phyloP scores from a whole-genome alignment of 2,329 filamentous ascomycete species.

The Hypoxylon sp. region DNA sequence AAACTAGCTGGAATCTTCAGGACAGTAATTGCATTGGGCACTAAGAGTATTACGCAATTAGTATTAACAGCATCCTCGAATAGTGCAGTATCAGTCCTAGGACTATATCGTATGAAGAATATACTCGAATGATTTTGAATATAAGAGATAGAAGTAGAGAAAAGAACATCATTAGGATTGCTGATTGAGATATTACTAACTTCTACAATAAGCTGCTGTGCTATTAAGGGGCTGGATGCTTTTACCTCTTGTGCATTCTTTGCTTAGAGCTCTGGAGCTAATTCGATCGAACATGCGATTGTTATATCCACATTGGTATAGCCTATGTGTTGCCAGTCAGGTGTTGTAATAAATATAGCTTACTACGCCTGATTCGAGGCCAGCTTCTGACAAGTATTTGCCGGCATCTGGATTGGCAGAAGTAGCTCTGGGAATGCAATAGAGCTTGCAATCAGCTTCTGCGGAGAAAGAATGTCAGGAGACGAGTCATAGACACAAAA shows the following conservation, averaged over 20 bases:
- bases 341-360: not conserved
- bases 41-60: too few species aligned
- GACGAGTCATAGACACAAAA: too few species aligned
- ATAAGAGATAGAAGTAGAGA: not conserved
- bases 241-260: not conserved
- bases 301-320: not conserved
- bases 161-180: not conserved
- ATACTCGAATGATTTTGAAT: not conserved
- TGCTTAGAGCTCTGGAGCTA: not conserved
- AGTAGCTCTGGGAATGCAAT: not conserved
- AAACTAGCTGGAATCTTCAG: not conserved
- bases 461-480: conserved; percentile 5
- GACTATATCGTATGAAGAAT: too few species aligned
- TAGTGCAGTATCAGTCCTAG: too few species aligned
- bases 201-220: conserved; percentile 2
- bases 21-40: too few species aligned
- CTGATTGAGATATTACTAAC: conserved; percentile 1
- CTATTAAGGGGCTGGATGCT: too few species aligned
- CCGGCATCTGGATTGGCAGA: not conserved
- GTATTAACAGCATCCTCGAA: too few species aligned
- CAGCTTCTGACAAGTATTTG: not conserved
- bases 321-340: too few species aligned
- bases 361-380: not conserved
- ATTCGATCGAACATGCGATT: not conserved
- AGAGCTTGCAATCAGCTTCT: conserved; percentile 8